A percentile compares a stretch with the other conserved stretches of the same genome.
These are phyloP conservation scores for Pichia sp. DNA, from an alignment of 1,139 yeast genomes.

Conservation along the genomic window DNA sequence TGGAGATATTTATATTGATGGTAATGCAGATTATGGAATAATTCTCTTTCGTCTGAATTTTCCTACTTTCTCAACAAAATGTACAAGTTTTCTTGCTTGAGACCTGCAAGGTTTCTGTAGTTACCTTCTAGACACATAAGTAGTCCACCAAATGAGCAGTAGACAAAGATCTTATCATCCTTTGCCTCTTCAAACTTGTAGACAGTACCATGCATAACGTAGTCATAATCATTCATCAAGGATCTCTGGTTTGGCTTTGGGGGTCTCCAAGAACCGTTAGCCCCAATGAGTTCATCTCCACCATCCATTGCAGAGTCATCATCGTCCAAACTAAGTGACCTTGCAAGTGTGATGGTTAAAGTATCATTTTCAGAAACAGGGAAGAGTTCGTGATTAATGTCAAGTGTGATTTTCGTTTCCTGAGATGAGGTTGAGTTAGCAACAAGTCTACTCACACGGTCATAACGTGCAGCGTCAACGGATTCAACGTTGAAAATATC, in stretches of 20 bases:
- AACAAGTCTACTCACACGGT: constrained; percentile 83
- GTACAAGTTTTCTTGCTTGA: constrained; percentile 93
- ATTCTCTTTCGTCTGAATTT: no score
- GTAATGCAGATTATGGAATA: no score
- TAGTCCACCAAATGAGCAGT: constrained; percentile 93
- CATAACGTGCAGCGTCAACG: constrained; percentile 85
- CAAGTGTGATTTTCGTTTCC: constrained; percentile 81
- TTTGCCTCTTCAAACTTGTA: constrained; percentile 90
- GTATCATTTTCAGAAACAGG: constrained; percentile 77
- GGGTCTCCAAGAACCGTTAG: constrained; percentile 85
- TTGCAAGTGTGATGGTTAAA: constrained; percentile 82
- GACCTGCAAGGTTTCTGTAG: constrained; percentile 77
- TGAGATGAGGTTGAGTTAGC: constrained; percentile 81
- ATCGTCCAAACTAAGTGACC: constrained; percentile 57
- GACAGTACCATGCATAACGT: constrained; percentile 97
- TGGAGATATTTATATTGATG: no score
- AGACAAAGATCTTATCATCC: constrained; percentile 68
- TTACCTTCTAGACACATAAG: constrained; percentile 93
- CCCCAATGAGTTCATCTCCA: constrained; percentile 36
- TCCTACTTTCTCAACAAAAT: constrained; percentile 66
- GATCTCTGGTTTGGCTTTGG: constrained; percentile 79
- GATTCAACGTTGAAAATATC: constrained; percentile 86
- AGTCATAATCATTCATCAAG: constrained; percentile 94
- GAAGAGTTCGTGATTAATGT: constrained; percentile 86
- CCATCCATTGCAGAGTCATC: constrained; percentile 34